Percentiles rank a stretch among this genome's conserved stretches.
These are phyloP conservation scores for Chalaropsis ovoidea DNA, from an alignment of 2,329 filamentous ascomycete genomes.

Conservation along the genomic window DNA sequence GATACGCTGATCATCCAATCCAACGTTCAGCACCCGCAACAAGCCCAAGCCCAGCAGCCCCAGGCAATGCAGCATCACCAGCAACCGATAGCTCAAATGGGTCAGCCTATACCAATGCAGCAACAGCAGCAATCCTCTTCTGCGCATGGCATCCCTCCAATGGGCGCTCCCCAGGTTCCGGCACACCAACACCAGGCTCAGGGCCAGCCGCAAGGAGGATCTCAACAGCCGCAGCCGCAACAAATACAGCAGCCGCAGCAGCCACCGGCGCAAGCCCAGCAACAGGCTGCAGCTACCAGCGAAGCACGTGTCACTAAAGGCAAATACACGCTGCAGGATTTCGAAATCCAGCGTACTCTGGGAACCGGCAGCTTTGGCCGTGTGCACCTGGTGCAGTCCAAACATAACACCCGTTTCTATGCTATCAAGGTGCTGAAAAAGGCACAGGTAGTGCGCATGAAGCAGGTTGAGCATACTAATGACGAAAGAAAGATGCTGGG, in stretches of 20 bases:
- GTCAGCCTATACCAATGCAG: conserved; percentile 15
- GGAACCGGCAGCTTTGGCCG: conserved; percentile 95
- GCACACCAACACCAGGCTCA: conserved; percentile 30
- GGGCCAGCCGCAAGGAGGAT: conserved; percentile 35
- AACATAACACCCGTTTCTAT: conserved; percentile 96
- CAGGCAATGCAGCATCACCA: conserved; percentile 45
- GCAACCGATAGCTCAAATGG: conserved; percentile 36
- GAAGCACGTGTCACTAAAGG: conserved; percentile 72
- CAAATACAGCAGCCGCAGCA: conserved; percentile 28
- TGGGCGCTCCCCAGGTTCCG: conserved; percentile 47
- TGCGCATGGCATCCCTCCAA: conserved; percentile 34
- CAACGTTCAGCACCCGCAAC: conserved; percentile 28
- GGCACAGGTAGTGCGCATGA: conserved; percentile 98
- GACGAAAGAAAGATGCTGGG: conserved; percentile 93
- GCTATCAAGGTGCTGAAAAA: conserved; percentile 98
- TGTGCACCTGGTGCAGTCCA: conserved; percentile 92
- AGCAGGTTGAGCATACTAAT: conserved; percentile 98
- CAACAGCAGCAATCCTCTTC: conserved; percentile 19
- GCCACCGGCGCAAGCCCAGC: conserved; percentile 28
- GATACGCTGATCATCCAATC: conserved; percentile 28
- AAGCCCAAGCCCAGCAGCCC: conserved; percentile 24
- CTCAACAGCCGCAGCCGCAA: conserved; percentile 20
- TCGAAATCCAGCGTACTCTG: conserved; percentile 78
- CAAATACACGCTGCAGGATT: conserved; percentile 90
- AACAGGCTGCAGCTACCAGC: conserved; percentile 27